Evolutionary conservation across 352 stramenopile species (phyloP).

Genomic region (Pythium brachiatum): DNA sequence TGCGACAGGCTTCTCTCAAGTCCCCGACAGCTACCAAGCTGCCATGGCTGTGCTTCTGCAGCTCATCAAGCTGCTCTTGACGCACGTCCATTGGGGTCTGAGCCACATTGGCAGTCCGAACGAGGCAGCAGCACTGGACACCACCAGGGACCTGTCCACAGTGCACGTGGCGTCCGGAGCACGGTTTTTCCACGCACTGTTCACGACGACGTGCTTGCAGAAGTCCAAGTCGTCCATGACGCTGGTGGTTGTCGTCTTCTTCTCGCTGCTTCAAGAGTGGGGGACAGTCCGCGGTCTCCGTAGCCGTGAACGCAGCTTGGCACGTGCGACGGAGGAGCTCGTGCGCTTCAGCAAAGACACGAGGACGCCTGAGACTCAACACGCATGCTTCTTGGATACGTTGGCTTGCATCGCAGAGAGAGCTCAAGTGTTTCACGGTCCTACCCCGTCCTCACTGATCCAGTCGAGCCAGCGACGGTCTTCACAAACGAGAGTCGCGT

Average conservation of each 20-base stretch:
- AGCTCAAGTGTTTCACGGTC: too few relatives aligned
- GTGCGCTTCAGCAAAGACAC: background rate
- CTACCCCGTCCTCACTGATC: too few relatives aligned
- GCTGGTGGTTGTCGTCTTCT: background rate
- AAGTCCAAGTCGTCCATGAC: conserved; percentile 3
- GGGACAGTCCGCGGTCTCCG: background rate
- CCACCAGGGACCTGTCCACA: background rate
- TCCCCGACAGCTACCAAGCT: background rate
- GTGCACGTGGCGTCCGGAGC: conserved; percentile 6
- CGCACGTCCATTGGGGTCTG: background rate
- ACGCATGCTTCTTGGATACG: too few relatives aligned
- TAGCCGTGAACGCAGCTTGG: background rate
- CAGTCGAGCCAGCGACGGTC: too few relatives aligned
- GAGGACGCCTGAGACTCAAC: background rate
- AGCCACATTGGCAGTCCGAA: background rate
- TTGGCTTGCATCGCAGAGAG: too few relatives aligned
- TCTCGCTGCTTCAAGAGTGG: background rate
- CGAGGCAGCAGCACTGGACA: too few relatives aligned
- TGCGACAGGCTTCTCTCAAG: background rate
- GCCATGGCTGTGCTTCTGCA: background rate
- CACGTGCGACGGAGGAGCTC: background rate
- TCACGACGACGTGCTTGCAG: conserved; percentile 4
- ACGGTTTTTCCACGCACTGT: conserved; percentile 18
- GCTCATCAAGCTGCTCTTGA: background rate
- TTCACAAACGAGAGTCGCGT: too few relatives aligned